Base-by-base conservation (phyloP, 108 stramenopile species). In the Hondaea fermentalgiana region DNA sequence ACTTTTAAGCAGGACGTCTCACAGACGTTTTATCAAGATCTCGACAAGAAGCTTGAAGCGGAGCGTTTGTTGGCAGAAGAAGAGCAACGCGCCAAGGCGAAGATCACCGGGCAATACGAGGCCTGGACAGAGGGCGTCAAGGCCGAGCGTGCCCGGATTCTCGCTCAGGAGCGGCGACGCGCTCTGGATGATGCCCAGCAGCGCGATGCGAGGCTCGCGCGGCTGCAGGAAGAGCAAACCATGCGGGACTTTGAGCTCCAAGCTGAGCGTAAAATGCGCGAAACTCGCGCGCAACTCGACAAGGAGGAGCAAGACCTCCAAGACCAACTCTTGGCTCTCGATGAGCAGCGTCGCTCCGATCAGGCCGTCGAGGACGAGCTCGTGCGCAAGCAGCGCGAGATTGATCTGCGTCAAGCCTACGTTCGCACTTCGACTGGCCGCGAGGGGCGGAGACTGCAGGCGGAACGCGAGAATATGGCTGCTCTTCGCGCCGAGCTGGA, bases 281-380 rank as follows among this genome's bases (percentile, higher is more conserved):
- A 47, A 12, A 53, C 76, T 6, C 76, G 76, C 51, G 25, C 51
- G 8, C 17, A 83, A 23, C 19, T 83, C 49, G 76, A 83, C 51
- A 53, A 83, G 51, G 76, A 83, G 28, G 76, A 83, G 51, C 45
- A 53, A 45, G 76, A 83, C 8, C 45, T 83, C 25, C 76, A 83
- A 53, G 49, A 53, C n/a, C 76, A 83, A 35, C 45, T 83, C 6
- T 45, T 83, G 19, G 4, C 45, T 12, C 51, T 83, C 12, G 76
- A 83, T 23, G 76, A 83, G 76, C 76, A 83, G 76, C 45, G 76
- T 12, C 76, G 76, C 49, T 47, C 76, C 19, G 76, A 83, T 4
- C 76, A 83, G 76, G 51, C 51, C 49, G 12, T 83, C 25, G 76
- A 83, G 3, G 76, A 47, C 76, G 76, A 83, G 12, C 51, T 83